Percentiles rank a stretch among this genome's conserved stretches.
phyloP scores from a whole-genome alignment of 257 asterid species.

The Fraxinus anomala region DNA sequence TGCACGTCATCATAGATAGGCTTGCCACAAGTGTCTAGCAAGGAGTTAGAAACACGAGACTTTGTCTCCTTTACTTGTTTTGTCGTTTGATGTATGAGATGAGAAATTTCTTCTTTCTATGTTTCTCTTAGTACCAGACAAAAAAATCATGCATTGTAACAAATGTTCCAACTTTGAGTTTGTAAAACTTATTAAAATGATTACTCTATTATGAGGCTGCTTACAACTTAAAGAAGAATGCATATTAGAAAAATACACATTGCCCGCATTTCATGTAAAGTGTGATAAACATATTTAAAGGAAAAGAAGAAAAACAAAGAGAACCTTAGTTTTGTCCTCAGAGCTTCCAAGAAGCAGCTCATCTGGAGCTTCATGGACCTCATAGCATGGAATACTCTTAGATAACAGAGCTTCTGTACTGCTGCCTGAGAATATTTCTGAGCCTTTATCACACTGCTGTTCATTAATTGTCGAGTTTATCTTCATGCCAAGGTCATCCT shows the following conservation, averaged over 20 bases:
- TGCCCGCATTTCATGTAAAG: neutral
- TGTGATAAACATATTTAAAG: neutral
- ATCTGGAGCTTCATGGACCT: constrained; percentile 19
- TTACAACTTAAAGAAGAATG: neutral
- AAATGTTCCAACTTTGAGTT: constrained; percentile 5
- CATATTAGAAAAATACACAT: neutral
- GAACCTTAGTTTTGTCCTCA: constrained; percentile 5
- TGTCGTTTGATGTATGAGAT: neutral
- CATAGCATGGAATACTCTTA: constrained; percentile 10
- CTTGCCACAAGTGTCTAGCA: too few species aligned
- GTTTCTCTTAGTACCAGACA: neutral
- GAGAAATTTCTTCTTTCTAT: neutral
- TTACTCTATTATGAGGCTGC: neutral
- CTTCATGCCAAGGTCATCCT: constrained; percentile 2
- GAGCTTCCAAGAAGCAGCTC: constrained; percentile 10
- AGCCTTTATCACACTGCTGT: constrained; percentile 22
- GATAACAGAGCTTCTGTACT: constrained; percentile 18
- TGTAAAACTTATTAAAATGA: neutral
- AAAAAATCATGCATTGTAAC: neutral
- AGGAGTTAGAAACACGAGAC: too few species aligned
- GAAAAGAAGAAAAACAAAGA: neutral
- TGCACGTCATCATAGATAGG: too few species aligned
- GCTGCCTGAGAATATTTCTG: constrained; percentile 17
- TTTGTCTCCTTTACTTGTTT: neutral
- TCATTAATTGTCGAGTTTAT: constrained; percentile 12